Evolutionary conservation across 805 yeast species (phyloP), one percentile per base, ranked within the genome.

Genomic region (Clavispora carvajalis): DNA sequence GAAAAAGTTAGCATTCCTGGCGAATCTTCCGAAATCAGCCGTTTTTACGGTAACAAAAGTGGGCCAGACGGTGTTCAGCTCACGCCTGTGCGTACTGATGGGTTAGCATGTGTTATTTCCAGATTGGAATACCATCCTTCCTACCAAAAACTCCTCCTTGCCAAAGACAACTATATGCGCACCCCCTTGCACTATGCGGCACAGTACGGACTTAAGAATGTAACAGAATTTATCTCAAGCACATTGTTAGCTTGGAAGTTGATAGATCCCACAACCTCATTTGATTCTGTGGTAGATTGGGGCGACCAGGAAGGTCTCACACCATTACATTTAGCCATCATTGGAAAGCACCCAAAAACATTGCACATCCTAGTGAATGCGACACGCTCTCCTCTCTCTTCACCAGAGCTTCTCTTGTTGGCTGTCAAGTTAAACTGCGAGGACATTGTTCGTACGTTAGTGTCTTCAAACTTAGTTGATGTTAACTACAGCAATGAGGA

Each of bases 181-280:
- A 85, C 96, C 0, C 95, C 97, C 0, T 66, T 91, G 40, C 97
- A 91, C 63, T 90, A 90, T 59, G 82, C 95, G 15, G 81, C 93
- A 2, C 93, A 87, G 52, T 88, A 80, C 58, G 97, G 97, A 0
- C 68, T 90, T 41, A 77, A 75, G 42, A 77, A 76, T 38, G 78
- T 82, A 26, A 71, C 87, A 2, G 64, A 65, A 11, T 68, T 79
- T 19, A 69, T 90, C 23, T 64, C 89, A 12, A 69, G 70, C 26
- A 74, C 71, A 50, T 57, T 85, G 43, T 63, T 67, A 41, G 62
- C 73, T 33, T 85, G 95, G 91, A 62, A 67, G 2, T 71, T 79
- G 39, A 74, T 79, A 67, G 69, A 74, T 46, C 59, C 65, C 2
- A 51, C 59, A 6, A 38, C 48, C 1, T 62, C 87, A 0, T 71